These are phyloP conservation scores for Vitis amurensis DNA, from an alignment of 164 flowering plant genomes.

Conservation along the genomic window DNA sequence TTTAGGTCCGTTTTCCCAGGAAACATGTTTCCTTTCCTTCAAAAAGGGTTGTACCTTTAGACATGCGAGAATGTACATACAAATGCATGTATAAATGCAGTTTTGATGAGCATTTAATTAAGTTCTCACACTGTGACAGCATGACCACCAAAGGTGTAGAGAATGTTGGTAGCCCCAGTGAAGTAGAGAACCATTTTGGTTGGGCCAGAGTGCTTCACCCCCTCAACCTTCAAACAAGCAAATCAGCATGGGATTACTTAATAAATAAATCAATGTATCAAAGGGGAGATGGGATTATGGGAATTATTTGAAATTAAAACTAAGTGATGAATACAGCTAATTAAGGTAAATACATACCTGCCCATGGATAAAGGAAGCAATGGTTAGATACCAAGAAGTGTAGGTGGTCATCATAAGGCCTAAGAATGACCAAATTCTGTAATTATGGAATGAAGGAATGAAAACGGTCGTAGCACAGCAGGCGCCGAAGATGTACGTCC, in stretches of 20 bases:
- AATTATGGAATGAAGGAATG: constrained; percentile 75
- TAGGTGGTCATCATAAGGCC: constrained; percentile 72
- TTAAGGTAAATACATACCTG: constrained; percentile 41
- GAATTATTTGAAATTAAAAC: background rate
- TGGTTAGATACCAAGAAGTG: constrained; percentile 74
- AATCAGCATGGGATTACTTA: background rate
- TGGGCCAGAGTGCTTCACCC: constrained; percentile 75
- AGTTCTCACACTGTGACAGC: constrained; percentile 72
- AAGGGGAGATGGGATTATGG: background rate
- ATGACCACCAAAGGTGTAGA: constrained; percentile 82
- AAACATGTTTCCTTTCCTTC: constrained; percentile 6
- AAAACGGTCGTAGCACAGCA: constrained; percentile 81
- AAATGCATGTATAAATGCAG: background rate
- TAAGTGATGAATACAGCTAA: background rate
- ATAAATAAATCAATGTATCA: background rate
- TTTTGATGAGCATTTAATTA: background rate
- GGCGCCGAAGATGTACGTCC: constrained; percentile 82
- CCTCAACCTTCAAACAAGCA: constrained; percentile 46
- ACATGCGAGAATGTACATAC: background rate
- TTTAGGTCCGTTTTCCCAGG: background rate
- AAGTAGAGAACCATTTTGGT: constrained; percentile 67
- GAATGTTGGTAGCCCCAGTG: constrained; percentile 81
- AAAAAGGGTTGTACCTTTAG: background rate
- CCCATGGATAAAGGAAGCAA: constrained; percentile 72
- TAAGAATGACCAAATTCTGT: constrained; percentile 71